phyloP scores from a whole-genome alignment of 306 rosid genomes.

The Datisca glomerata region DNA sequence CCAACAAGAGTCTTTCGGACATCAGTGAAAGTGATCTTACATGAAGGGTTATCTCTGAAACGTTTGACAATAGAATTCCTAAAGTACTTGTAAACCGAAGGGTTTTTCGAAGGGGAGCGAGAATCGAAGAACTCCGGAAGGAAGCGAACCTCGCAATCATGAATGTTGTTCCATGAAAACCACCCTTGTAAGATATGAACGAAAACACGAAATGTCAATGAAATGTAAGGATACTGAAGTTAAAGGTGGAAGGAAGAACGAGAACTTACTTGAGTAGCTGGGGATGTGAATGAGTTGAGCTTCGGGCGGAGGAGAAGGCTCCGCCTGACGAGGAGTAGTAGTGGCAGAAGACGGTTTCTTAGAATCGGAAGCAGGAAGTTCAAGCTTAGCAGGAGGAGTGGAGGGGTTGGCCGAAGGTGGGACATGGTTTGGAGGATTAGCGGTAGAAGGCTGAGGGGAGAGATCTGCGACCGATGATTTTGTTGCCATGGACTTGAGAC shows the following conservation, averaged over 20 bases:
- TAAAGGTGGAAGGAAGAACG: background rate
- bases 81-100: conserved; percentile 70
- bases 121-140: conserved; percentile 71
- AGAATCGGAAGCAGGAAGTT: background rate
- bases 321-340: conserved; percentile 5
- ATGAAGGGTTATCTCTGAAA: conserved; percentile 51
- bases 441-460: no score
- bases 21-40: conserved; percentile 77
- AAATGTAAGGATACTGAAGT: background rate
- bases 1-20: conserved; percentile 72
- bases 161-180: conserved; percentile 57
- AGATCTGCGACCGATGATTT: no score
- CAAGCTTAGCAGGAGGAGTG: background rate
- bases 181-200: conserved; percentile 28
- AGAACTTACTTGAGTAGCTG: conserved; percentile 46
- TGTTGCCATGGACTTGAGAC: no score
- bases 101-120: conserved; percentile 43
- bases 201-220: background rate
- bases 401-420: no score
- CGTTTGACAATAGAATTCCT: conserved; percentile 55
- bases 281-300: conserved; percentile 36
- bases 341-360: background rate
- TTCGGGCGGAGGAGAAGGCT: conserved; percentile 17
- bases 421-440: no score
- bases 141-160: conserved; percentile 65